phyloP scores from a whole-genome alignment of 2,329 filamentous ascomycete genomes.

The Xylogone sp. region DNA sequence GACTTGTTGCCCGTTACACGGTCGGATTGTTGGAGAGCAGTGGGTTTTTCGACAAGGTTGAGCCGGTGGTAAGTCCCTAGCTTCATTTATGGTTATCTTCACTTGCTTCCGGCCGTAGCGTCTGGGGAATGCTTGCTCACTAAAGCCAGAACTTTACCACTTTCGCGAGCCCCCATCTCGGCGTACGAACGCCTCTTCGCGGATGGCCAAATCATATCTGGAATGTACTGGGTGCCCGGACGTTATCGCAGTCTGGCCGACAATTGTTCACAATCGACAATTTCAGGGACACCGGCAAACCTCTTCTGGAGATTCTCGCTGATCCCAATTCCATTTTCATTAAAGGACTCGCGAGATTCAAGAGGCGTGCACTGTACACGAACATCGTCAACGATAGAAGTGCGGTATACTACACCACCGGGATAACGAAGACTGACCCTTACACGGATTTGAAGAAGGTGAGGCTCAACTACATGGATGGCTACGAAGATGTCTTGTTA shows the following conservation, averaged over 20 bases:
- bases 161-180: slow-evolving; percentile 81
- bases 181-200: slow-evolving; percentile 66
- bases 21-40: slow-evolving; percentile 79
- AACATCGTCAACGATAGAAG: slow-evolving; percentile 86
- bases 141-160: slow-evolving; percentile 75
- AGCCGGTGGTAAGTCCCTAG: slow-evolving; percentile 61
- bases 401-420: slow-evolving; percentile 79
- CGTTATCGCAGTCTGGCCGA: slow-evolving; percentile 75
- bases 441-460: slow-evolving; percentile 65
- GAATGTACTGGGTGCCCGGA: slow-evolving; percentile 82
- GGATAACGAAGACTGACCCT: slow-evolving; percentile 73
- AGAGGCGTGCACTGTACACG: slow-evolving; percentile 72
- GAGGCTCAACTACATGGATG: slow-evolving; percentile 68
- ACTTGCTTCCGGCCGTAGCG: too few species aligned
- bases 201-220: slow-evolving; percentile 65
- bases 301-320: slow-evolving; percentile 75
- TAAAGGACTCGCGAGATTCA: slow-evolving; percentile 70
- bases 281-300: slow-evolving; percentile 78
- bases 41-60: slow-evolving; percentile 72
- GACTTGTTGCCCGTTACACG: slow-evolving; percentile 80
- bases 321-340: slow-evolving; percentile 86
- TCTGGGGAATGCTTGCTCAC: slow-evolving; percentile 4
- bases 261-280: slow-evolving; percentile 86
- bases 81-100: not conserved
- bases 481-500: slow-evolving; percentile 72